Percentiles rank a stretch among this genome's conserved stretches.
Conservation (phyloP, 2,329 filamentous ascomycete species). For the Fusarium marasasianum region DNA sequence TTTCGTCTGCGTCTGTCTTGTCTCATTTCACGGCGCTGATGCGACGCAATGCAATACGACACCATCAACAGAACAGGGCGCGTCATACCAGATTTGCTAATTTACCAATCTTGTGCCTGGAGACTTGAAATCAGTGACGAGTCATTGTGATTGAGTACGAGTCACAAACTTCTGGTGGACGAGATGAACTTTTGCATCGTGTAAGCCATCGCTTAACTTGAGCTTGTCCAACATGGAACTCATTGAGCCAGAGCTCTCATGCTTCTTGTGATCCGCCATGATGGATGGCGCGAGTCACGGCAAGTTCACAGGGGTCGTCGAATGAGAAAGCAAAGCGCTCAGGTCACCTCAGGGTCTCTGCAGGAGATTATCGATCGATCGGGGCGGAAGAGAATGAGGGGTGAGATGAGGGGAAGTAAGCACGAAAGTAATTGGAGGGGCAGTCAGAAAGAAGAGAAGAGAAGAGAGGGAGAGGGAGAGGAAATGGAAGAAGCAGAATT, state of each 20-base stretch:
- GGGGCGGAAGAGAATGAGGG: background rate
- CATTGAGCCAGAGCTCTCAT: slow-evolving; percentile 10
- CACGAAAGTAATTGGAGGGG: slow-evolving; percentile 15
- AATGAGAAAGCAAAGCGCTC: slow-evolving; percentile 1
- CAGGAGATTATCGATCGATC: slow-evolving; percentile 5
- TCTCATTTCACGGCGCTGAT: background rate
- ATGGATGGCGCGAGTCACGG: slow-evolving; percentile 38
- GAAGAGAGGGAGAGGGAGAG: background rate
- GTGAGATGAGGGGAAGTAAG: slow-evolving; percentile 16
- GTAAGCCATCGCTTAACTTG: slow-evolving; percentile 61
- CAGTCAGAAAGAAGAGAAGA: background rate
- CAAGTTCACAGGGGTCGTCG: background rate
- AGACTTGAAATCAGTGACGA: background rate
- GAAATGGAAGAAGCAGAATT: background rate
- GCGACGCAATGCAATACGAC: background rate
- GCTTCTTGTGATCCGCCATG: slow-evolving; percentile 42
- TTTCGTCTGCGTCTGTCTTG: background rate
- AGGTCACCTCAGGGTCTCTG: background rate
- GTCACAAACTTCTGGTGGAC: slow-evolving; percentile 65
- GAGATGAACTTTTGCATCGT: slow-evolving; percentile 66
- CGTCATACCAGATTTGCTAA: slow-evolving; percentile 66
- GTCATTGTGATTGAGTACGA: slow-evolving; percentile 18
- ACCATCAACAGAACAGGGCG: background rate
- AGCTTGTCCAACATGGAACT: slow-evolving; percentile 56
- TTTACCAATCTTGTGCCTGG: slow-evolving; percentile 67